Conservation (phyloP, 2,329 filamentous ascomycete genomes). For the Amesomyces nigricolor region DNA sequence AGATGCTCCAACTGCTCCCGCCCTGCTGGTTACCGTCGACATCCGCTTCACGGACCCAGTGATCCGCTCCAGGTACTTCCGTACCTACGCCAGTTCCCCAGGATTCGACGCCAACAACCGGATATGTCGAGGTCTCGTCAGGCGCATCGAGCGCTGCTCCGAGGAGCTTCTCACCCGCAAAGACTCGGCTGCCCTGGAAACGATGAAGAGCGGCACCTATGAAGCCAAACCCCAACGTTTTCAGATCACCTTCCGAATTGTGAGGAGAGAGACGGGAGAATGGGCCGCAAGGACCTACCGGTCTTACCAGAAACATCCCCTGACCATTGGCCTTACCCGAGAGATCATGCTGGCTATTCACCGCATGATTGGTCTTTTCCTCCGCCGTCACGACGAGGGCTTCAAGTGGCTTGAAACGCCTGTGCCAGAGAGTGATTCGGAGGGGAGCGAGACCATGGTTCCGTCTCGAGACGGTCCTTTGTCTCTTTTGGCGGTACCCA, state of each 20-base stretch:
- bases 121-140: conserved; percentile 45
- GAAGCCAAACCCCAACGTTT: conserved; percentile 42
- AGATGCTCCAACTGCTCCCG: conserved; percentile 11
- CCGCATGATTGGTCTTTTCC: conserved; percentile 46
- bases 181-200: conserved; percentile 43
- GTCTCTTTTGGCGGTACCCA: conserved; percentile 43
- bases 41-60: conserved; percentile 43
- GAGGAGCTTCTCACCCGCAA: conserved; percentile 49
- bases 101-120: conserved; percentile 40
- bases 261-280: conserved; percentile 35
- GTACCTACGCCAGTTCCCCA: conserved; percentile 43
- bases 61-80: conserved; percentile 38
- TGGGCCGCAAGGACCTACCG: conserved; percentile 42
- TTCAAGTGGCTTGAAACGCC: conserved; percentile 45
- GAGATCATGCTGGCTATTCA: conserved; percentile 46
- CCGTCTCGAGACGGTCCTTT: conserved; percentile 40
- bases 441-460: conserved; percentile 36
- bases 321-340: conserved; percentile 40
- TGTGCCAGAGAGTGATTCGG: conserved; percentile 35
- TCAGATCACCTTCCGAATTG: conserved; percentile 44
- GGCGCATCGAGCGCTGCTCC: conserved; percentile 47
- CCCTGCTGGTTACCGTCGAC: conserved; percentile 39
- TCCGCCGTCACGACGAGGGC: conserved; percentile 44
- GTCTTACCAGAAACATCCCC: conserved; percentile 45
- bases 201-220: conserved; percentile 26